Percentiles rank a stretch among this genome's conserved stretches.
phyloP scores from a whole-genome alignment of 345 rosid species.

The Lumnitzera littorea region DNA sequence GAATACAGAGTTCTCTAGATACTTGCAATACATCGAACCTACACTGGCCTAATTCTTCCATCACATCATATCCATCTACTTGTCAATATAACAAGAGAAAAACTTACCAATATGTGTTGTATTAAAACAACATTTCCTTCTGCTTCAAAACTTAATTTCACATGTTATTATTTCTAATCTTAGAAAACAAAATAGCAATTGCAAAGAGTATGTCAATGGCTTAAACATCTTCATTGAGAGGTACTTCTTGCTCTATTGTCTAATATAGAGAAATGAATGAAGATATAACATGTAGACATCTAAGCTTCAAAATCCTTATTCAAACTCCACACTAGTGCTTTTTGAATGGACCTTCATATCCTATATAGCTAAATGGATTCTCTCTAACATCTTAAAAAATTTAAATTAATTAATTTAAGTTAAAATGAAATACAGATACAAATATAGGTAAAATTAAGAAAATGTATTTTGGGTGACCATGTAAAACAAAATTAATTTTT shows the following conservation, averaged over 20 bases:
- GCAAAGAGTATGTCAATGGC: no score
- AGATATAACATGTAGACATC: conserved; percentile 8
- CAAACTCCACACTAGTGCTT: conserved; percentile 71
- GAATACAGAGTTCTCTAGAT: no score
- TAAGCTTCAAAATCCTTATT: conserved; percentile 90
- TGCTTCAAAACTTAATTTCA: conserved; percentile 4
- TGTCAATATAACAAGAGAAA: background rate
- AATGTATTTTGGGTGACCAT: no score
- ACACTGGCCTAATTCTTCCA: no score
- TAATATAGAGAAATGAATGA: conserved; percentile 13
- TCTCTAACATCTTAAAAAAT: conserved; percentile 21
- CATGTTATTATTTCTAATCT: conserved; percentile 6
- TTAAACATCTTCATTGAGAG: conserved; percentile 1
- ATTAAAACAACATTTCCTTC: conserved; percentile 2
- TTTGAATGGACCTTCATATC: conserved; percentile 46
- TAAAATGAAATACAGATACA: no score
- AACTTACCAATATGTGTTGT: conserved; percentile 2
- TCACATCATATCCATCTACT: no score
- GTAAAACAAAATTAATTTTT: no score
- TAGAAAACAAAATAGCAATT: conserved; percentile 10
- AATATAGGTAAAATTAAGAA: no score
- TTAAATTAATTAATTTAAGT: no score
- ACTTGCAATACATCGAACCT: no score
- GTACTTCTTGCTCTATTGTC: conserved; percentile 4
- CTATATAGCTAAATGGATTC: conserved; percentile 66